Evolutionary conservation across 306 rosid genomes (phyloP), one percentile per base, ranked within the genome.

Genomic region (Abrus precatorius): DNA sequence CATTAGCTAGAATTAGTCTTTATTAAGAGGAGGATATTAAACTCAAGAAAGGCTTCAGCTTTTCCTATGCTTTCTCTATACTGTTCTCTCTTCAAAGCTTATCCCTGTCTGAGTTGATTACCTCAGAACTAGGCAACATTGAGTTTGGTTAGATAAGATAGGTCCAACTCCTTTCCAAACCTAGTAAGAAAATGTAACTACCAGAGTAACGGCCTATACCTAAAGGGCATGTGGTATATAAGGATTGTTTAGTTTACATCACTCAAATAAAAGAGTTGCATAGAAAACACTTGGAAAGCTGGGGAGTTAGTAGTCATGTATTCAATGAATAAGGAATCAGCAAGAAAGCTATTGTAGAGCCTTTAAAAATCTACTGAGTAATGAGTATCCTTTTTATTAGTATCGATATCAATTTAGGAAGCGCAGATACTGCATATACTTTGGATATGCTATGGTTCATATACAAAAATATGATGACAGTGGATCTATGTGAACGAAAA

Each of bases 91-190:
- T 49, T 45, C 65, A 69, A 75, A 75, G 64, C 62, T 69, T 33
- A 28, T 32, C 9, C 44, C 0, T 50, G 68, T 9, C 34, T 69
- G 43, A 12, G 65, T 60, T 61, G 69, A 71, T 76, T 41, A 61
- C 79, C 83, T 9, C 36, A 65, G 9, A 55, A 29, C 32, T 64
- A 77, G 64, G 80, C 76, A 83, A 72, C 14, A 71, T 71, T 67
- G 76, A 72, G 12, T 78, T 64, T 83, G 44, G 74, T 52, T 71
- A 57, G 82, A 77, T 53, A 54, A 60, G 34, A 69, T 1, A 9
- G 80, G 72, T 47, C 73, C 69, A 20, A 65, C 80, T 41, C 28
- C 30, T 8, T 83, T 54, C 27, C 72, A 57, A 61, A 59, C 63
- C 49, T 52, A 33, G 59, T 50, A 81, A 82, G 27, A 52, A 66